Evolutionary conservation across 2,329 filamentous ascomycete genomes (phyloP).

Genomic region (Rhynchosporium graminicola): DNA sequence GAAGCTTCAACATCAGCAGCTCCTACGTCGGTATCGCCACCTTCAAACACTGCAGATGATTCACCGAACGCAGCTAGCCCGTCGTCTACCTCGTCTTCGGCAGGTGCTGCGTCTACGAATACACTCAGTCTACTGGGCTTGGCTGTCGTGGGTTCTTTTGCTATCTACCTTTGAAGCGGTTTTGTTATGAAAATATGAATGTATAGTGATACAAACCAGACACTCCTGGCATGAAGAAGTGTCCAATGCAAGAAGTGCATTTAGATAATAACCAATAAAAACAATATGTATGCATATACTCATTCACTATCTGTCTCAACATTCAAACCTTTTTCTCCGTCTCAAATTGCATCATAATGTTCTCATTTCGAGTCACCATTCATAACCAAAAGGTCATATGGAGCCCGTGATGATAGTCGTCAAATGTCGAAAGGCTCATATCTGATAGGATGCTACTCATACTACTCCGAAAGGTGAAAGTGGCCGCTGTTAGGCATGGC

Average conservation of each 20-base stretch:
- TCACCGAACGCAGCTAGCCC: background rate
- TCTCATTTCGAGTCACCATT: background rate
- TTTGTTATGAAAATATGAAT: background rate
- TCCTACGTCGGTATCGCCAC: background rate
- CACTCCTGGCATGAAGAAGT: background rate
- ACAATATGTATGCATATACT: background rate
- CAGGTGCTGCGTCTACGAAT: background rate
- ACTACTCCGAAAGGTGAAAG: constrained; percentile 34
- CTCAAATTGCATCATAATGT: background rate
- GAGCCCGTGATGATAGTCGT: too few relatives aligned
- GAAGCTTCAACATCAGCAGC: background rate
- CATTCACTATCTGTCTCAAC: too few relatives aligned
- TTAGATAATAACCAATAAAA: background rate
- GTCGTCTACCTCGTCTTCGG: constrained; percentile 1
- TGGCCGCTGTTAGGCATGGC: constrained; percentile 41
- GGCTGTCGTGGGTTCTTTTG: background rate
- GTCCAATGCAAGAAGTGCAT: background rate
- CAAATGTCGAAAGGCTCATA: constrained; percentile 24
- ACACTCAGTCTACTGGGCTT: background rate
- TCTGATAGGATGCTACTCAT: constrained; percentile 37
- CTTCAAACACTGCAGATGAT: background rate
- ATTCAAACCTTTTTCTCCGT: background rate
- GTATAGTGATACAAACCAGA: background rate
- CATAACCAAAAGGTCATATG: too few relatives aligned
- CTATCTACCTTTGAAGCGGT: background rate